Evolutionary conservation across 352 stramenopile species (phyloP), one percentile per base, ranked within the genome.

Genomic region (Pythium dissimile): DNA sequence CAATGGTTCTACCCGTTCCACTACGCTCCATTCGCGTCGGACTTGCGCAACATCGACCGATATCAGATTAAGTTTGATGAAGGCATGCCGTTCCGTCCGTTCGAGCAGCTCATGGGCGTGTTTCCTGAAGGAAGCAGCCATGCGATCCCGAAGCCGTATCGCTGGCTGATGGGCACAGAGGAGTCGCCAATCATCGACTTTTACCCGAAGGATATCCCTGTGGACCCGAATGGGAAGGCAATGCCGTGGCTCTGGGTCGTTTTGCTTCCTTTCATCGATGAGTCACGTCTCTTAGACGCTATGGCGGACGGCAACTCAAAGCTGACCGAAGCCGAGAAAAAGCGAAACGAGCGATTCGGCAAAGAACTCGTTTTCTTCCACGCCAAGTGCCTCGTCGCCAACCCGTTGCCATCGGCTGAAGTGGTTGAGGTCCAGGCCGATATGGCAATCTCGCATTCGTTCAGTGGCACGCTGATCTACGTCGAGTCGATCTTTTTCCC

Each of bases 1-100:
- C 87, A 96, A 39, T 99, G 98, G 98, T 99, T 99, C 69, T 99
- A 98, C 71, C 98, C 97, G 2, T 99, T 99, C 73, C 97, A 99
- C 71, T 99, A 99, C 76, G 95, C 96, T 0, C 94, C 94, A 3
- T 94, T 98, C 39, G 85, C 95, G 21, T 96, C 84, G 0, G 94
- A 98, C 65, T 71, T 98, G 62, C 88, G 75, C 35, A 92, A 95
- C 56, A 88, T 97, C 30, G 83, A 92, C 52, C 72, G 80, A 3
- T 90, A 89, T 24, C 78, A 84, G 52, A 97, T 99, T 54, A 77
- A 86, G 37, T 99, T 99, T 67, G 80, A 97, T 24, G 66, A 98
- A 24, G 96, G 96, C 18, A 65, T 92, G 62, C 98, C 98, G 2
- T 98, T 99, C 55, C 82, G 85, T 50, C 97, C 98, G 9, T 99